A percentile compares a stretch with the other conserved stretches of the same genome.
phyloP scores from a whole-genome alignment of 306 rosid genomes.

The Acacia melanoxylon region DNA sequence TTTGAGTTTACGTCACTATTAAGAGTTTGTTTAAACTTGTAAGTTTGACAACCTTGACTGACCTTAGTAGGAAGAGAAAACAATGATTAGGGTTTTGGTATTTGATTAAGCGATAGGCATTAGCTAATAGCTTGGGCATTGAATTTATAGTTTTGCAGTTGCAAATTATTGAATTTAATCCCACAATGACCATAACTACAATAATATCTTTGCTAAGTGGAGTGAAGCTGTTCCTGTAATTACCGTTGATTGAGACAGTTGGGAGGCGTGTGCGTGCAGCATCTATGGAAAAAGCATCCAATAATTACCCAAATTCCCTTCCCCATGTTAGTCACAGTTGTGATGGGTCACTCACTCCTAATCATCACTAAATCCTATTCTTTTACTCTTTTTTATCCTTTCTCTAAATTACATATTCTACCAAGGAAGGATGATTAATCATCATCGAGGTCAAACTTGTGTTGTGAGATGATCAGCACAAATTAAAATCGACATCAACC shows the following conservation, averaged over 20 bases:
- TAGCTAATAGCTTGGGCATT: background rate
- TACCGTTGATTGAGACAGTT: slow-evolving; percentile 7
- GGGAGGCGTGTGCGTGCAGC: slow-evolving; percentile 22
- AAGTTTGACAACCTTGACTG: no score
- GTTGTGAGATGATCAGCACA: background rate
- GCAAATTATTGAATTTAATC: background rate
- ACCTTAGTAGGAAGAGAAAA: slow-evolving; percentile 27
- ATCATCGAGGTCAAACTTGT: background rate
- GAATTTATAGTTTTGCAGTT: background rate
- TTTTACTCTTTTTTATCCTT: background rate
- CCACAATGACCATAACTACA: no score
- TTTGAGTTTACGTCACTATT: no score
- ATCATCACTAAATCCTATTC: slow-evolving; percentile 10
- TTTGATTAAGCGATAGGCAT: no score
- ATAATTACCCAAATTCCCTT: background rate
- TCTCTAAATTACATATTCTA: background rate
- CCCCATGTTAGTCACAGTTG: background rate
- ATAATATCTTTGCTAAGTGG: background rate
- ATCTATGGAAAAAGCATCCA: background rate
- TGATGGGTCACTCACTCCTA: slow-evolving; percentile 21
- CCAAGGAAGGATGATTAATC: background rate
- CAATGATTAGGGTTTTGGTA: slow-evolving; percentile 25
- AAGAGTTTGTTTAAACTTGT: no score
- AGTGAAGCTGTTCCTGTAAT: background rate
- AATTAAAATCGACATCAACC: background rate